Conservation (phyloP, 2,329 filamentous ascomycete species). For the Xenosphaeropsis pyriputrescens region DNA sequence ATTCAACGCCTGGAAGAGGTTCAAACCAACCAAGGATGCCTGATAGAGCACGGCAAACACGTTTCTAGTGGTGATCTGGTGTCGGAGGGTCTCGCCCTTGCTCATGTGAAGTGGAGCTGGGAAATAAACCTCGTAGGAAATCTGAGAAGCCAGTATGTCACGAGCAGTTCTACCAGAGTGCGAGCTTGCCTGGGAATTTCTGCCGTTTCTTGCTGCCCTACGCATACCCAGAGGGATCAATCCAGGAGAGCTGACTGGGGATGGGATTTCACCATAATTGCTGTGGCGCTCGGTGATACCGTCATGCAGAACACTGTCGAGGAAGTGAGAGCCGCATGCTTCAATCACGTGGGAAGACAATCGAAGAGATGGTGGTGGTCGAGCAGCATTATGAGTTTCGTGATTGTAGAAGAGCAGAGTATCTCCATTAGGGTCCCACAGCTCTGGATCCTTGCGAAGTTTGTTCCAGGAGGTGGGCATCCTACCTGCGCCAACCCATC, state of each 20-base stretch:
- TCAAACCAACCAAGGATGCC: conserved; percentile 48
- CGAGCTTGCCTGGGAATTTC: conserved; percentile 29
- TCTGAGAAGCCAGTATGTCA: conserved; percentile 43
- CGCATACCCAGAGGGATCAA: conserved; percentile 1
- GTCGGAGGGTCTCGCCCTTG: conserved; percentile 32
- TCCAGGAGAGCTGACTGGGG: conserved; percentile 21
- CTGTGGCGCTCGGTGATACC: conserved; percentile 32
- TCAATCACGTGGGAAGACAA: conserved; percentile 44
- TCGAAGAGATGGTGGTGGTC: conserved; percentile 37
- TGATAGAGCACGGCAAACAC: conserved; percentile 51
- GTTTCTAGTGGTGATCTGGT: conserved; percentile 54
- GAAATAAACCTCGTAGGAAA: conserved; percentile 50
- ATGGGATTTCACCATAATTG: conserved; percentile 24
- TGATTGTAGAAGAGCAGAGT: conserved; percentile 40
- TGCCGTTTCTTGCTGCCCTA: not conserved
- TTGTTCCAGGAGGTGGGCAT: conserved; percentile 39
- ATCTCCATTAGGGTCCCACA: conserved; percentile 47
- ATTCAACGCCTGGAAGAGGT: conserved; percentile 44
- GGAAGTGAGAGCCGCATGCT: conserved; percentile 35
- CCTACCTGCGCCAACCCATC: conserved; percentile 35
- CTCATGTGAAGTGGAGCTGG: conserved; percentile 34
- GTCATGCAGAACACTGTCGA: conserved; percentile 37
- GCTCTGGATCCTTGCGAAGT: conserved; percentile 40
- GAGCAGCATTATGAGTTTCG: conserved; percentile 23
- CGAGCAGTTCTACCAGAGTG: conserved; percentile 50